phyloP scores from a whole-genome alignment of 768 basidiomycete genomes.

The Russula brevipes region DNA sequence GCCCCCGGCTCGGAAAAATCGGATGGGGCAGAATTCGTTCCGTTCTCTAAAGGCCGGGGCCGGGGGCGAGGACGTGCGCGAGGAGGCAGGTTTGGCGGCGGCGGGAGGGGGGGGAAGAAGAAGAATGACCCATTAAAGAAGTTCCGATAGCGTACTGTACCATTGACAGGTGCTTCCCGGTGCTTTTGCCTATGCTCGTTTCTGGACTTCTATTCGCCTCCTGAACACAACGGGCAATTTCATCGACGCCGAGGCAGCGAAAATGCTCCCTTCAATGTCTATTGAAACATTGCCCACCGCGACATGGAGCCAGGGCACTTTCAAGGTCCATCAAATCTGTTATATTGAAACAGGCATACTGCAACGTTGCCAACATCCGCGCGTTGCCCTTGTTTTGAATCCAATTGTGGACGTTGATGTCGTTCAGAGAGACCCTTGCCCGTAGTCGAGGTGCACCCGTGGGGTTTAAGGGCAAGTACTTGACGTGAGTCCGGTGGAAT shows the following conservation, averaged over 20 bases:
- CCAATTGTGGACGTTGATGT: too few relatives aligned
- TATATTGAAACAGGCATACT: too few relatives aligned
- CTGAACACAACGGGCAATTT: not conserved
- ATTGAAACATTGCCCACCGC: not conserved
- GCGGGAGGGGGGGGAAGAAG: constrained; percentile 42
- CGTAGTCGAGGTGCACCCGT: too few relatives aligned
- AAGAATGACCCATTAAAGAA: constrained; percentile 81
- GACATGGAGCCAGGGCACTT: not conserved
- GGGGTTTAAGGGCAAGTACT: too few relatives aligned
- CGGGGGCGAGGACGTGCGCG: constrained; percentile 49
- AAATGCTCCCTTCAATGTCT: not conserved
- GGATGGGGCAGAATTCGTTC: constrained; percentile 51
- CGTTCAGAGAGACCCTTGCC: too few relatives aligned
- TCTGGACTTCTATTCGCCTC: not conserved
- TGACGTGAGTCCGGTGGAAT: too few relatives aligned
- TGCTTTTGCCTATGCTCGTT: not conserved
- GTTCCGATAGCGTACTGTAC: constrained; percentile 36
- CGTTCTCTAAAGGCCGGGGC: constrained; percentile 63
- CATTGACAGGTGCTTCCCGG: not conserved
- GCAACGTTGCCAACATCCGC: too few relatives aligned
- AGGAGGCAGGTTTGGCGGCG: constrained; percentile 38
- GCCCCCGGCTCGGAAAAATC: constrained; percentile 18
- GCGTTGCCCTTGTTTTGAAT: too few relatives aligned
- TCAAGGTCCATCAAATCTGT: too few relatives aligned
- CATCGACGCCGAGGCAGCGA: not conserved